Base-by-base conservation (phyloP, 1,284 basidiomycete species). In the Coniophora puteana region DNA sequence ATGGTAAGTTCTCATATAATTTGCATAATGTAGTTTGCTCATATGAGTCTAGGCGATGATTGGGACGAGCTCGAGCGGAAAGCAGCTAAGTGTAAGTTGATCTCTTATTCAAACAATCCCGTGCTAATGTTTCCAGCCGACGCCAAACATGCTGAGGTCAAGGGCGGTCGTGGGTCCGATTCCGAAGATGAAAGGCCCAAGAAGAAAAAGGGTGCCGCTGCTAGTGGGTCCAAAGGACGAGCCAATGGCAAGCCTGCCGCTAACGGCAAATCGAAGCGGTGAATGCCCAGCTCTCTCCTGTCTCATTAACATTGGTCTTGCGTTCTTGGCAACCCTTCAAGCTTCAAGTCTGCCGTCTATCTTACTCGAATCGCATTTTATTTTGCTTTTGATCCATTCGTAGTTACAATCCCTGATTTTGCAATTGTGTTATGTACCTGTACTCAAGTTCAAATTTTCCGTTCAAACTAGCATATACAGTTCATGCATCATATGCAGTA, bases 51-150 rank as follows among this genome's bases (percentile, higher is more conserved):
- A 71, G 88, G 91, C 21, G 91, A 94, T 47, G 93, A 95, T 53
- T 97, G 93, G 93, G 93, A 95, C 57, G 93, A 93, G 58, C 70
- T 96, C 20, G 94, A 98, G 66, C 74, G 81, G 35, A 95, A 95
- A 60, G 89, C 92, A 11, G 85, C 87, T 12, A 85, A 83, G 71
- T 84, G 86, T 89, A 52, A 57, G 69, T 64, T 40, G 30, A n/a
- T 42, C 11, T 11, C 21, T 25, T 4, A 24, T 37, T 35, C 30
- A 29, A 13, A 35, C 26, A 12, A 27, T 35, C 11, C 31, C 46
- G 41, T 45, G n/a, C 37, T 27, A 25, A 23, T 30, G 23, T 23
- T 39, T 38, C 36, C 48, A 87, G 84, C 84, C 36, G 87, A 89
- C 58, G 77, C 74, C 53, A 86, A 83, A 58, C 77, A 77, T 34